Evolutionary conservation across 148 eudicot species (phyloP), one percentile per base, ranked within the genome.

Genomic region (Simmondsia chinensis): DNA sequence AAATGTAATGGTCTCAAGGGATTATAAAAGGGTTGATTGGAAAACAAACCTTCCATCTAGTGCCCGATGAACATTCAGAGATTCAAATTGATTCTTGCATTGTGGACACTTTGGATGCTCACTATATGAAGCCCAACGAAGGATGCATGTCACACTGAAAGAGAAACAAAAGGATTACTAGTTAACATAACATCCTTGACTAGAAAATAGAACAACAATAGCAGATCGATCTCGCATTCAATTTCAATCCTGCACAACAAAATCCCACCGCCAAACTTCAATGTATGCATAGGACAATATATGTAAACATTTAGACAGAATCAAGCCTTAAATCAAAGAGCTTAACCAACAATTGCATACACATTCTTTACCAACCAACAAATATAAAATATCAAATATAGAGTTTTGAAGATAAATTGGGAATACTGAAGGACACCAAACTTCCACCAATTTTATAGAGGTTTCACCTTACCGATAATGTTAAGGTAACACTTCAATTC

Each of bases 31-130:
- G 7, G 10, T 10, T 43, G 11, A 9, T 19, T 15, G 18, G 20
- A 13, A 33, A 7, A 21, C 35, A 38, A 62, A 87, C 96, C 87
- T 77, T 40, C 96, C 89, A 83, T 88, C 96, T 52, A 83, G 89
- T 1, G 83, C 57, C 16, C 87, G 86, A 56, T 83, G 96, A 45
- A 88, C 39, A 39, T 63, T 59, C 32, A 88, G 83, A 43, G 65
- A 68, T 57, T 72, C 89, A 61, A 88, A 88, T 33, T 86, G 94
- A 70, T 72, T 58, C 50, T 88, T 88, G 68, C 96, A 88, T 63
- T 83, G 91, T 27, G 96, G 96, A 59, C 96, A 88, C 22, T 77
- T 83, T 7, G 96, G 85, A 52, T 59, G 73, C 36, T 77, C 84
- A 59, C 65, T 77, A 69, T 74, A 83, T 1, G 96, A 68, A 16